These are phyloP conservation scores for Yueomyces sinensis DNA, from an alignment of 805 yeast genomes.

Conservation along the genomic window DNA sequence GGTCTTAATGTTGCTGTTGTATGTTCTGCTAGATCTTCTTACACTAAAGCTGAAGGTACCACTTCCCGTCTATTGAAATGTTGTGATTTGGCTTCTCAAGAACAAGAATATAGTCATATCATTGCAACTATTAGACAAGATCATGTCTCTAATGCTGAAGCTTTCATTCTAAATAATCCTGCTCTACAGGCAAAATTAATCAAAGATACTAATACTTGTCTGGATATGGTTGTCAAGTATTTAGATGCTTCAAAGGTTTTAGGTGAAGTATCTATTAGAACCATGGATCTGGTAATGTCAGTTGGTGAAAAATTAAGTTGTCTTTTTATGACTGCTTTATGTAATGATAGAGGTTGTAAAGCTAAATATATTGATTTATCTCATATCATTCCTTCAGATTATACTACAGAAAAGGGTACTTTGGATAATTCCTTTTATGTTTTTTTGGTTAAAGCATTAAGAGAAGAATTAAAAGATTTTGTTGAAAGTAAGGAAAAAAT, in stretches of 20 bases:
- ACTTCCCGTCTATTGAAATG: conserved; percentile 75
- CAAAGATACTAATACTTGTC: conserved; percentile 46
- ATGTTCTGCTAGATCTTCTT: conserved; percentile 87
- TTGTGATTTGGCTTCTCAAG: conserved; percentile 63
- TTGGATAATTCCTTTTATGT: conserved; percentile 57
- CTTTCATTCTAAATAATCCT: conserved; percentile 29
- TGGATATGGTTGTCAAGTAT: conserved; percentile 53
- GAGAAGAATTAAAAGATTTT: conserved; percentile 32
- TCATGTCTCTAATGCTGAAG: conserved; percentile 61
- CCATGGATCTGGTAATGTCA: conserved; percentile 81
- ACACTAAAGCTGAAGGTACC: conserved; percentile 89
- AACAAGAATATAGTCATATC: conserved; percentile 42
- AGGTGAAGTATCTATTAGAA: conserved; percentile 82
- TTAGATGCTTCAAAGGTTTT: conserved; percentile 80
- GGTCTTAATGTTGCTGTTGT: conserved; percentile 73
- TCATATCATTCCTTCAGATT: conserved; percentile 50
- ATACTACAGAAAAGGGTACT: conserved; percentile 31
- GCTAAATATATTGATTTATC: conserved; percentile 75
- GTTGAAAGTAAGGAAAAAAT: conserved; percentile 25
- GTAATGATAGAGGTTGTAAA: conserved; percentile 69
- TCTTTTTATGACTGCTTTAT: conserved; percentile 71
- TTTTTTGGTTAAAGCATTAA: conserved; percentile 39
- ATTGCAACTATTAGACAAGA: conserved; percentile 63
- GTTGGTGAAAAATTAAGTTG: conserved; percentile 91
- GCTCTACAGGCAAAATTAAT: conserved; percentile 41